Percentiles rank a stretch among this genome's conserved stretches.
These are phyloP conservation scores for Hypoxylon sp. DNA, from an alignment of 2,329 filamentous ascomycete species.

Conservation along the genomic window DNA sequence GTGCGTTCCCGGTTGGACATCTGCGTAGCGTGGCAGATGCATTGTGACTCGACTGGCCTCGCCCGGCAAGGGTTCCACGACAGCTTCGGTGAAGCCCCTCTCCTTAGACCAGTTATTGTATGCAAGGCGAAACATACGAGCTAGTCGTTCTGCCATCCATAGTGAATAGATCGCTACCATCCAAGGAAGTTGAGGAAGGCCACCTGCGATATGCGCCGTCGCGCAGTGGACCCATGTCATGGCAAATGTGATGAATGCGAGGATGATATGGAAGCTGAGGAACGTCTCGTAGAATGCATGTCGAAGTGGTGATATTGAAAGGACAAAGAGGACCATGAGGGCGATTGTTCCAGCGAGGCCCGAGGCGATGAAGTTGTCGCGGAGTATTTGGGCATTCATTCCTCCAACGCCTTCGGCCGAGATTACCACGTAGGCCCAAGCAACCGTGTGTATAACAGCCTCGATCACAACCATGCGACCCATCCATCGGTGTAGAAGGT, in stretches of 20 bases:
- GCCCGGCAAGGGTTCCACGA: slow-evolving; percentile 73
- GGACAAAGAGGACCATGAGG: slow-evolving; percentile 72
- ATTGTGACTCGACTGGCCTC: slow-evolving; percentile 76
- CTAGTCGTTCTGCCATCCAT: slow-evolving; percentile 77
- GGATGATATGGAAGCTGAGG: slow-evolving; percentile 81
- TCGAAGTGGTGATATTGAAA: slow-evolving; percentile 80
- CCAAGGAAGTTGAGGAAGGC: slow-evolving; percentile 76
- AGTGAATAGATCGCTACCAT: slow-evolving; percentile 77
- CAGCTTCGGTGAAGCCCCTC: slow-evolving; percentile 68
- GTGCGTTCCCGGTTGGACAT: slow-evolving; percentile 75
- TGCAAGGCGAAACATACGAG: slow-evolving; percentile 68
- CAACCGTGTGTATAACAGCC: slow-evolving; percentile 72
- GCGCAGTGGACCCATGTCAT: slow-evolving; percentile 83
- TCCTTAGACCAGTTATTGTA: slow-evolving; percentile 70
- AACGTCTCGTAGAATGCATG: slow-evolving; percentile 99
- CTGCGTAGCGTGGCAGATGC: slow-evolving; percentile 71
- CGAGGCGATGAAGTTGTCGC: slow-evolving; percentile 70
- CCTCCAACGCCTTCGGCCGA: slow-evolving; percentile 70
- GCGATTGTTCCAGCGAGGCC: slow-evolving; percentile 68
- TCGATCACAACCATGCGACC: slow-evolving; percentile 77
- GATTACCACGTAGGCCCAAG: slow-evolving; percentile 78
- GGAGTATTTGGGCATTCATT: slow-evolving; percentile 61
- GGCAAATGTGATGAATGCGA: slow-evolving; percentile 73
- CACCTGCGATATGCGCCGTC: slow-evolving; percentile 69
- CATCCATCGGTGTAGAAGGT: slow-evolving; percentile 86